phyloP scores from a whole-genome alignment of 371 early-diverging fungal species.

The Mucor plumbeus region DNA sequence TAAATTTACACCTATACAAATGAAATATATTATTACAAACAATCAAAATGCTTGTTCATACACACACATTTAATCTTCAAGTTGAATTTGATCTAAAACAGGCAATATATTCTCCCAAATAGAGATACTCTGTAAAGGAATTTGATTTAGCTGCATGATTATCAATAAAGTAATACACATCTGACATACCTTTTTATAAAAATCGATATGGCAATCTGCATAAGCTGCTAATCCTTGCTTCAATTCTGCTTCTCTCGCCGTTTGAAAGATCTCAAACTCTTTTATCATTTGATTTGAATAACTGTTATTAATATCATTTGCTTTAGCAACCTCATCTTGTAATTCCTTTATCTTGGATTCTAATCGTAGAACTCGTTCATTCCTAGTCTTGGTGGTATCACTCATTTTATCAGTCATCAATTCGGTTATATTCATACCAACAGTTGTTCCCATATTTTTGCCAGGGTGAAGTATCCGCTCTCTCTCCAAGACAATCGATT shows the following conservation, averaged over 20 bases:
- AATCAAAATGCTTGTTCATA: not conserved
- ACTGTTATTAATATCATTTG: slow-evolving; percentile 68
- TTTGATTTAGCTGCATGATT: not conserved
- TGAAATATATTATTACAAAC: not conserved
- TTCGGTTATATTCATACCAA: slow-evolving; percentile 66
- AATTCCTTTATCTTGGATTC: slow-evolving; percentile 71
- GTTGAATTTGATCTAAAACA: slow-evolving; percentile 36
- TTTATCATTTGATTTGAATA: slow-evolving; percentile 81
- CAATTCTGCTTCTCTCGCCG: slow-evolving; percentile 78
- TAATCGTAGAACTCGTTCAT: slow-evolving; percentile 73
- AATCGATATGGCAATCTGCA: slow-evolving; percentile 82
- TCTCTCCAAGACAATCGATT: slow-evolving; percentile 66
- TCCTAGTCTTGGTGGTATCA: slow-evolving; percentile 75
- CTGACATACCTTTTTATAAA: slow-evolving; percentile 71
- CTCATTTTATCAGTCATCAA: slow-evolving; percentile 86
- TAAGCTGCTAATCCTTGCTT: slow-evolving; percentile 76
- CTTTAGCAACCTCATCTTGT: slow-evolving; percentile 75
- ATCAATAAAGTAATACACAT: not conserved
- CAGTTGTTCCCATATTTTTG: slow-evolving; percentile 30
- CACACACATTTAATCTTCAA: slow-evolving; percentile 19
- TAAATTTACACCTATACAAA: slow-evolving; percentile 5
- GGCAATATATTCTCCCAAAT: slow-evolving; percentile 54
- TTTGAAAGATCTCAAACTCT: slow-evolving; percentile 84
- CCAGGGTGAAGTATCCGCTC: slow-evolving; percentile 62
- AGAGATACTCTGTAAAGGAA: slow-evolving; percentile 34